Percentiles rank a stretch among this genome's conserved stretches.
phyloP scores from a whole-genome alignment of 2,329 filamentous ascomycete species.

The Penicillium palitans region DNA sequence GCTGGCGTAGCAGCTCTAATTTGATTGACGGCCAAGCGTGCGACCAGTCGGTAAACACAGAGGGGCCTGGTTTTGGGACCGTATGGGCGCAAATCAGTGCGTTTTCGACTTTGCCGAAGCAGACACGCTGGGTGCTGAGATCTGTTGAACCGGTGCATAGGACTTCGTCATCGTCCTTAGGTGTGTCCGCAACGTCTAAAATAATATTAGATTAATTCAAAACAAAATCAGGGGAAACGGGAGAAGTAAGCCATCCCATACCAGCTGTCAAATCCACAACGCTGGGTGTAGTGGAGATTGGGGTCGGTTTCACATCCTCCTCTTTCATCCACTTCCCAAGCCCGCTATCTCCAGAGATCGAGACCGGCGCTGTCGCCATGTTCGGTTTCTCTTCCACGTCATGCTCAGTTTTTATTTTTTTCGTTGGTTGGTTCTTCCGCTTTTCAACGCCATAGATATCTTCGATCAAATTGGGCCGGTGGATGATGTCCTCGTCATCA shows the following conservation, averaged over 20 bases:
- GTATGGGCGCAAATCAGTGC: slow-evolving; percentile 65
- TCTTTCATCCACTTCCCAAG: slow-evolving; percentile 68
- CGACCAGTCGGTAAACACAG: slow-evolving; percentile 55
- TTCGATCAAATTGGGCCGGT: slow-evolving; percentile 61
- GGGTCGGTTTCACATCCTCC: slow-evolving; percentile 47
- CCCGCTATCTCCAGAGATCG: slow-evolving; percentile 53
- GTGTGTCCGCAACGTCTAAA: slow-evolving; percentile 21
- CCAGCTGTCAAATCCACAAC: slow-evolving; percentile 50
- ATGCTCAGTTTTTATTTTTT: slow-evolving; percentile 60
- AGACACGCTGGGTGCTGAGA: slow-evolving; percentile 69
- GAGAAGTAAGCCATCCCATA: slow-evolving; percentile 17
- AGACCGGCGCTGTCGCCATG: slow-evolving; percentile 45
- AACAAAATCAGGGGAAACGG: neutral
- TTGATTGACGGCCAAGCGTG: slow-evolving; percentile 72
- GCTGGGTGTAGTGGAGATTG: slow-evolving; percentile 52
- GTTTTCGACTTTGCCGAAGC: slow-evolving; percentile 74
- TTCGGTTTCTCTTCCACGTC: slow-evolving; percentile 49
- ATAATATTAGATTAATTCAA: slow-evolving; percentile 22
- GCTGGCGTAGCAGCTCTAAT: slow-evolving; percentile 64
- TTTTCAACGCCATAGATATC: slow-evolving; percentile 72
- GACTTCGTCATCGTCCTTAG: slow-evolving; percentile 39
- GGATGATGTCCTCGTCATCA: slow-evolving; percentile 31
- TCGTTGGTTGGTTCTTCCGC: slow-evolving; percentile 61
- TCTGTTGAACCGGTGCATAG: slow-evolving; percentile 56
- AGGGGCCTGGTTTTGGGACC: slow-evolving; percentile 68